phyloP scores from a whole-genome alignment of 352 stramenopile species.

The Pythium dissotocum region DNA sequence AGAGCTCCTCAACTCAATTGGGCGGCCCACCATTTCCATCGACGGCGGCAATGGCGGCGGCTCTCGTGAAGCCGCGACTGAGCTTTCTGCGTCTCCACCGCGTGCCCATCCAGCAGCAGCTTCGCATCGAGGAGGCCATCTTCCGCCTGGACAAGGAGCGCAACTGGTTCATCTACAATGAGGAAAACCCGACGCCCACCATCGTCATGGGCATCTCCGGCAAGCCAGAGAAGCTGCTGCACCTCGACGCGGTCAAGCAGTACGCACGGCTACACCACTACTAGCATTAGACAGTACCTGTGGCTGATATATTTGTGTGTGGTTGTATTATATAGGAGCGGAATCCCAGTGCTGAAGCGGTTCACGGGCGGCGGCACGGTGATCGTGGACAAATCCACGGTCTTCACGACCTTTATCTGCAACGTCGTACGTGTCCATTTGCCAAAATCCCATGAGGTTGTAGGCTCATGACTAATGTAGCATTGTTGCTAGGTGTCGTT shows the following conservation, averaged over 20 bases:
- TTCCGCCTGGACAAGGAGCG: constrained; percentile 85
- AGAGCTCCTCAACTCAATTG: too few relatives aligned
- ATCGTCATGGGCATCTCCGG: constrained; percentile 96
- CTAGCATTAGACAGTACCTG: not conserved
- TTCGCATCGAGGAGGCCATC: constrained; percentile 93
- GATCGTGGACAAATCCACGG: constrained; percentile 93
- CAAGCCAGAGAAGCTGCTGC: constrained; percentile 90
- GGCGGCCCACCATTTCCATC: not conserved
- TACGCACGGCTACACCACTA: constrained; percentile 36
- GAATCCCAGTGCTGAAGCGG: constrained; percentile 90
- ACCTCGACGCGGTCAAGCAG: constrained; percentile 81
- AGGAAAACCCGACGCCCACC: constrained; percentile 61
- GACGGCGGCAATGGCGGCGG: constrained; percentile 16
- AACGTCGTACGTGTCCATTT: constrained; percentile 46
- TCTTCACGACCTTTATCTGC: constrained; percentile 93
- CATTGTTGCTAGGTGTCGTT: constrained; percentile 56
- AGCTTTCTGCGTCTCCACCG: constrained; percentile 67
- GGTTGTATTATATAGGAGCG: constrained; percentile 42
- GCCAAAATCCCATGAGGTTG: not conserved
- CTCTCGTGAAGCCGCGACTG: constrained; percentile 47
- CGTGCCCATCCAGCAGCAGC: constrained; percentile 74
- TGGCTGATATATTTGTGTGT: not conserved
- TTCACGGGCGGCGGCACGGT: constrained; percentile 98
- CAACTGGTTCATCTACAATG: constrained; percentile 86
- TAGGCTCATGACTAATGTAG: not conserved